Percentiles rank a stretch among this genome's conserved stretches.
Conservation (phyloP, 257 asterid species). For the Rhazya stricta region DNA sequence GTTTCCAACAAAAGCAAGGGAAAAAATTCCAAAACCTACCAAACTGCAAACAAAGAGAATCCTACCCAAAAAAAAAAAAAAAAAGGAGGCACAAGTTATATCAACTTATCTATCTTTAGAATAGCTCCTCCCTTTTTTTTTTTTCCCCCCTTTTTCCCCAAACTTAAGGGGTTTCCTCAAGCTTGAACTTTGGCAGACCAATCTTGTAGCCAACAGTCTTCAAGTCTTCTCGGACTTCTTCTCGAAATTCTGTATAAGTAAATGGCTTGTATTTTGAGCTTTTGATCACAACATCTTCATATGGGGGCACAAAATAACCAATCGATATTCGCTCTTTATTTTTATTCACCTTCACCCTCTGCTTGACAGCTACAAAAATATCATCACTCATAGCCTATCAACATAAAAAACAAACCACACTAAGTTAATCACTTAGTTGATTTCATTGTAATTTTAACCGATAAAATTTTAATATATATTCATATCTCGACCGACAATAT, state of each 20-base stretch:
- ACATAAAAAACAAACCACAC: neutral
- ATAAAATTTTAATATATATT: too few species aligned
- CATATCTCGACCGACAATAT: too few species aligned
- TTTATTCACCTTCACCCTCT: constrained; percentile 63
- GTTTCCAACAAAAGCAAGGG: too few species aligned
- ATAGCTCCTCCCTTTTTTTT: too few species aligned
- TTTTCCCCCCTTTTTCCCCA: too few species aligned
- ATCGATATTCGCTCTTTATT: constrained; percentile 61
- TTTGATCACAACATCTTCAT: constrained; percentile 52
- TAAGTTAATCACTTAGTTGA: neutral
- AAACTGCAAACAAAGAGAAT: too few species aligned
- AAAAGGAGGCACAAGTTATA: too few species aligned
- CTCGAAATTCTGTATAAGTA: constrained; percentile 64
- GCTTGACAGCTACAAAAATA: constrained; percentile 48
- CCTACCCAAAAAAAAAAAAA: too few species aligned
- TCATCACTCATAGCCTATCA: constrained; percentile 71
- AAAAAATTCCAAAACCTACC: too few species aligned
- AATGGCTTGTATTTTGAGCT: constrained; percentile 70
- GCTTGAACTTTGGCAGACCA: constrained; percentile 60
- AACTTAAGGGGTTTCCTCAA: neutral
- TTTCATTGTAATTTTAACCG: too few species aligned
- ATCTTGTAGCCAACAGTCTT: constrained; percentile 60
- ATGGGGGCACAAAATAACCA: constrained; percentile 75
- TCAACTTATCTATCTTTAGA: too few species aligned
- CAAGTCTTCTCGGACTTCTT: constrained; percentile 51